phyloP scores from a whole-genome alignment of 2,329 filamentous ascomycete genomes.

The Emmonsiellopsis sp. region DNA sequence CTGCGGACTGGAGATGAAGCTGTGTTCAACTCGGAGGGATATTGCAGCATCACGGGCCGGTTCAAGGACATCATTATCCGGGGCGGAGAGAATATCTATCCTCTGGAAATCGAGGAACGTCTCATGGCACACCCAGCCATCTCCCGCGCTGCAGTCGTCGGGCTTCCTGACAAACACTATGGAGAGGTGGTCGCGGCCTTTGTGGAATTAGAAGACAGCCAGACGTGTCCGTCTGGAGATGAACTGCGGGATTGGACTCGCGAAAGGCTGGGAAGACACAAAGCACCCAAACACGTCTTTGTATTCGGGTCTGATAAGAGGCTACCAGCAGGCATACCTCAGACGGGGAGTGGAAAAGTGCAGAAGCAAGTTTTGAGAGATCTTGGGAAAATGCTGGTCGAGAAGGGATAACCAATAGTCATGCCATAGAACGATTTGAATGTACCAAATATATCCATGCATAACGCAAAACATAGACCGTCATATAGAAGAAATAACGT shows the following conservation, averaged over 20 bases:
- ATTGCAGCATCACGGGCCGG: slow-evolving; percentile 63
- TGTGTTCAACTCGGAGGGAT: slow-evolving; percentile 48
- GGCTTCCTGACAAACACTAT: slow-evolving; percentile 60
- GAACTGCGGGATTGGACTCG: slow-evolving; percentile 57
- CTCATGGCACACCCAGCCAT: slow-evolving; percentile 57
- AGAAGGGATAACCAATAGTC: slow-evolving; percentile 19
- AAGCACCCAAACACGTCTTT: slow-evolving; percentile 64
- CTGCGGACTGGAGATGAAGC: slow-evolving; percentile 56
- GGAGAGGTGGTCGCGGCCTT: slow-evolving; percentile 66
- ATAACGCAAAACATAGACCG: neutral
- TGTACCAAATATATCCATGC: neutral
- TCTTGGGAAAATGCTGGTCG: slow-evolving; percentile 30
- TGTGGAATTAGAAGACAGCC: slow-evolving; percentile 25
- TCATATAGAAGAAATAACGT: too few relatives aligned
- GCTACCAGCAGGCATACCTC: slow-evolving; percentile 44
- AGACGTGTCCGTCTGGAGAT: slow-evolving; percentile 38
- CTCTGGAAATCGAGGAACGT: slow-evolving; percentile 66
- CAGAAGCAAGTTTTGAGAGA: slow-evolving; percentile 52
- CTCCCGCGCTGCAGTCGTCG: slow-evolving; percentile 58
- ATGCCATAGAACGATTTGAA: neutral
- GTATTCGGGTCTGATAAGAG: slow-evolving; percentile 58
- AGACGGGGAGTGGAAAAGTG: slow-evolving; percentile 66
- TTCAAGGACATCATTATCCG: slow-evolving; percentile 76
- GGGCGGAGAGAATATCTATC: slow-evolving; percentile 65
- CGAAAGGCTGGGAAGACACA: slow-evolving; percentile 54